Conservation (phyloP, 345 rosid species). For the Erodium maritimum region DNA sequence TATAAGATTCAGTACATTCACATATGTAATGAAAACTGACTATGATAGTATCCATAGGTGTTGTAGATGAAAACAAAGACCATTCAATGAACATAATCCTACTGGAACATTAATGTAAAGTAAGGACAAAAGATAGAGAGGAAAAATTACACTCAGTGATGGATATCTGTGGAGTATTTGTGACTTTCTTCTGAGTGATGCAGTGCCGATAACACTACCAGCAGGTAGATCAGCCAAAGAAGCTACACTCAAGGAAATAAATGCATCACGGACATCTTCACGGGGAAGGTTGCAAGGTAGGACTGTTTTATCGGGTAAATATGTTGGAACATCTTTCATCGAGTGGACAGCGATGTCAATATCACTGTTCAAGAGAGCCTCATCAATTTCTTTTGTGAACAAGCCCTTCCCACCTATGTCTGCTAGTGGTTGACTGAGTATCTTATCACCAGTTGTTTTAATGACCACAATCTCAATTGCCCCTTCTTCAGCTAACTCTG, state of each 20-base stretch:
- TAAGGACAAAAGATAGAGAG: not conserved
- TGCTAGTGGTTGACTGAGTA: slow-evolving; percentile 83
- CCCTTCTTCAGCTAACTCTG: slow-evolving; percentile 76
- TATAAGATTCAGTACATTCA: too few relatives aligned
- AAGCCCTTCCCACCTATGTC: slow-evolving; percentile 98
- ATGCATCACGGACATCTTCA: slow-evolving; percentile 96
- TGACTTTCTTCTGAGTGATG: slow-evolving; percentile 93
- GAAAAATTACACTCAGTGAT: slow-evolving; percentile 42
- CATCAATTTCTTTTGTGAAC: slow-evolving; percentile 93
- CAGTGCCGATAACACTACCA: slow-evolving; percentile 87
- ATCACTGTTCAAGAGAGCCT: slow-evolving; percentile 69
- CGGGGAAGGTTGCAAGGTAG: slow-evolving; percentile 84
- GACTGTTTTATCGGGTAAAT: slow-evolving; percentile 68
- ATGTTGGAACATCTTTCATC: slow-evolving; percentile 98
- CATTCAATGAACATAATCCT: not conserved
- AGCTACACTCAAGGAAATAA: slow-evolving; percentile 50
- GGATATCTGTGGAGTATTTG: slow-evolving; percentile 90
- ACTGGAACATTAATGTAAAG: not conserved
- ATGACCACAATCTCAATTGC: slow-evolving; percentile 83
- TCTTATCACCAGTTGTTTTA: slow-evolving; percentile 94
- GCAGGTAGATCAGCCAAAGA: slow-evolving; percentile 72
- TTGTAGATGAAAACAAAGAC: not conserved
- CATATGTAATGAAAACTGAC: not conserved
- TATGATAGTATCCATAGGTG: not conserved
- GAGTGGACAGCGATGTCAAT: slow-evolving; percentile 98